A percentile compares a stretch with the other conserved stretches of the same genome.
phyloP scores from a whole-genome alignment of 2,329 filamentous ascomycete genomes.

The Colletotrichum sublineola region DNA sequence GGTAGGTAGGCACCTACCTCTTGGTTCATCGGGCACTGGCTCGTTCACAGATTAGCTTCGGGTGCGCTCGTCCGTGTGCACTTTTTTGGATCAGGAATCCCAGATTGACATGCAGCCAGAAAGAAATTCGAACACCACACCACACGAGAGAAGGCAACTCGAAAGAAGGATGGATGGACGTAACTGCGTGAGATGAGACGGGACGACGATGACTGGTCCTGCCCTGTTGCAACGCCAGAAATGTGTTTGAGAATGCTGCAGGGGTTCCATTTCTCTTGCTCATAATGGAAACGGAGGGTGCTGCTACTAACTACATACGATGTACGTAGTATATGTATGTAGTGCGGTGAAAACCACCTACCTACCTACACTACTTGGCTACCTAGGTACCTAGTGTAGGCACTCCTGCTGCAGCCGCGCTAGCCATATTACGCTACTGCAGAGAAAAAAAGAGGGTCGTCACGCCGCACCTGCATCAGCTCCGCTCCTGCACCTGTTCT shows the following conservation, averaged over 20 bases:
- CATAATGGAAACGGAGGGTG: not conserved
- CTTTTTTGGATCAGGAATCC: not conserved
- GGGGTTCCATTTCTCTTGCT: conserved; percentile 42
- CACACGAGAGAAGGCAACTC: conserved; percentile 7
- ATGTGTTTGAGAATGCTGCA: conserved; percentile 46
- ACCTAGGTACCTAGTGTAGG: too few relatives aligned
- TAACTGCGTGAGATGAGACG: conserved; percentile 34
- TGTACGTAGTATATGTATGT: too few relatives aligned
- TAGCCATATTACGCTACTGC: not conserved
- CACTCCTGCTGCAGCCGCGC: conserved; percentile 2
- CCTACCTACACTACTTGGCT: too few relatives aligned
- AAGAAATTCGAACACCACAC: not conserved
- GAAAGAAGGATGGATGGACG: not conserved
- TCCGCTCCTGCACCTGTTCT: not conserved
- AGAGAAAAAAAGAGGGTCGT: conserved; percentile 29
- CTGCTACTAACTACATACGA: not conserved
- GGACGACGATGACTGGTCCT: conserved; percentile 36
- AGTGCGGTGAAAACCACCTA: too few relatives aligned
- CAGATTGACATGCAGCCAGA: not conserved
- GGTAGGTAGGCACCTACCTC: too few relatives aligned
- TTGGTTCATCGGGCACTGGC: not conserved
- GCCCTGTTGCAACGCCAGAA: conserved; percentile 37
- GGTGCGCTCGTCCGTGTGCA: not conserved
- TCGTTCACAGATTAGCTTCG: not conserved
- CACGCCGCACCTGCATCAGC: conserved; percentile 19